A percentile compares a stretch with the other conserved stretches of the same genome.
These are phyloP conservation scores for Plectosphaerella plurivora DNA, from an alignment of 2,329 filamentous ascomycete genomes.

Conservation along the genomic window DNA sequence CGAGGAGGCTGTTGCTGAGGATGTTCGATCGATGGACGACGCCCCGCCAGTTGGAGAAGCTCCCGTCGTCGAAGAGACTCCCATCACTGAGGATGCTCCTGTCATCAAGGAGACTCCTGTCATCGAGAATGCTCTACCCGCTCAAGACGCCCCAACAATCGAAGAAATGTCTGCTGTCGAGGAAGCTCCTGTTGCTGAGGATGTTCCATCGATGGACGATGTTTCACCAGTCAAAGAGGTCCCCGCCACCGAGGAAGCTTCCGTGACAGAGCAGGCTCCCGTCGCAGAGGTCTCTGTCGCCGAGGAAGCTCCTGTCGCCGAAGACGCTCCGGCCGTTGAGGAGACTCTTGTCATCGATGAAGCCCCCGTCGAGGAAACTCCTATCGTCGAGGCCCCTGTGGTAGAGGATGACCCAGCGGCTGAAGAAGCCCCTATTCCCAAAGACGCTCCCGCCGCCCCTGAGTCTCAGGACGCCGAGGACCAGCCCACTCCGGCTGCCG, in stretches of 20 bases:
- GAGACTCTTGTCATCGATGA: too few relatives aligned
- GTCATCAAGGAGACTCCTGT: too few relatives aligned
- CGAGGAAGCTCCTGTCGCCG: too few relatives aligned
- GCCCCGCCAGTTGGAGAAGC: too few relatives aligned
- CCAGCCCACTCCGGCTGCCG: too few relatives aligned
- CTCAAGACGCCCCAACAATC: neutral
- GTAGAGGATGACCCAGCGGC: too few relatives aligned
- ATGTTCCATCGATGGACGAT: neutral
- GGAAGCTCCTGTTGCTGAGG: too few relatives aligned
- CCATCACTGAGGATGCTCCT: too few relatives aligned
- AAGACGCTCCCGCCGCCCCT: neutral
- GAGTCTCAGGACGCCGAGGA: neutral
- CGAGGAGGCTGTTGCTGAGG: neutral
- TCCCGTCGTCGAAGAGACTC: too few relatives aligned
- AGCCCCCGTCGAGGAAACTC: too few relatives aligned
- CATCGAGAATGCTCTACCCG: too few relatives aligned
- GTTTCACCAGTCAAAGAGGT: neutral
- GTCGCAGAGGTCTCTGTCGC: neutral
- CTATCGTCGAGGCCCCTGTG: too few relatives aligned
- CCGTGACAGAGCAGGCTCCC: constrained; percentile 2
- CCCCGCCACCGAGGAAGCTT: constrained; percentile 5
- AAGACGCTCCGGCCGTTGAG: neutral
- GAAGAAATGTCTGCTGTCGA: neutral
- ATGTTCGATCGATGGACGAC: neutral
- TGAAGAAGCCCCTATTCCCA: neutral